Evolutionary conservation across 2,329 filamentous ascomycete genomes (phyloP).

Genomic region (Xylariaceae sp.): DNA sequence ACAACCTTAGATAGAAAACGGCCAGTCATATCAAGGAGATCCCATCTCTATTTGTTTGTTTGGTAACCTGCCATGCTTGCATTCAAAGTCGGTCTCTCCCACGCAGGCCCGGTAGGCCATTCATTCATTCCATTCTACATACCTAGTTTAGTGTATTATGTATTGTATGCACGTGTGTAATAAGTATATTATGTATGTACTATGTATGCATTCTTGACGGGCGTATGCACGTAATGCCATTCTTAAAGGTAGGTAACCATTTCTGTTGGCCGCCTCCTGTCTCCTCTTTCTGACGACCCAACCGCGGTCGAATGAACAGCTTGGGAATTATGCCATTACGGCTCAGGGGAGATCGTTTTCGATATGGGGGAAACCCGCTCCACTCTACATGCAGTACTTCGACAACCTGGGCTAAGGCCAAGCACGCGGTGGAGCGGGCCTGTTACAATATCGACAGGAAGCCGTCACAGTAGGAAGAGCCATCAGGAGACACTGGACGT

Average conservation of each 20-base stretch:
- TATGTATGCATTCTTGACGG: conserved; percentile 16
- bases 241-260: conserved; percentile 21
- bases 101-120: not conserved
- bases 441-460: conserved; percentile 3
- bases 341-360: conserved; percentile 17
- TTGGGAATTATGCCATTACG: conserved; percentile 23
- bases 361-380: conserved; percentile 11
- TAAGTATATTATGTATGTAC: not conserved
- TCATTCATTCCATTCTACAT: not conserved
- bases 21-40: not conserved
- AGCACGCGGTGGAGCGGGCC: conserved; percentile 6
- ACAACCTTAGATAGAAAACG: not conserved
- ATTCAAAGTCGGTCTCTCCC: not conserved
- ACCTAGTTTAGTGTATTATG: not conserved
- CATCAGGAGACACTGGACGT: conserved; percentile 14
- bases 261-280: conserved; percentile 16
- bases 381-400: not conserved
- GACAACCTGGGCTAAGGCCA: not conserved
- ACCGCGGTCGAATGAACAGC: conserved; percentile 21
- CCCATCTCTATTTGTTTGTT: not conserved
- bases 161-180: not conserved
- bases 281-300: conserved; percentile 6
- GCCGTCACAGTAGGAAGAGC: conserved; percentile 10
- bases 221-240: conserved; percentile 35
- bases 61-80: not conserved